phyloP scores from a whole-genome alignment of 164 flowering plant genomes.

The Aristolochia californica region DNA sequence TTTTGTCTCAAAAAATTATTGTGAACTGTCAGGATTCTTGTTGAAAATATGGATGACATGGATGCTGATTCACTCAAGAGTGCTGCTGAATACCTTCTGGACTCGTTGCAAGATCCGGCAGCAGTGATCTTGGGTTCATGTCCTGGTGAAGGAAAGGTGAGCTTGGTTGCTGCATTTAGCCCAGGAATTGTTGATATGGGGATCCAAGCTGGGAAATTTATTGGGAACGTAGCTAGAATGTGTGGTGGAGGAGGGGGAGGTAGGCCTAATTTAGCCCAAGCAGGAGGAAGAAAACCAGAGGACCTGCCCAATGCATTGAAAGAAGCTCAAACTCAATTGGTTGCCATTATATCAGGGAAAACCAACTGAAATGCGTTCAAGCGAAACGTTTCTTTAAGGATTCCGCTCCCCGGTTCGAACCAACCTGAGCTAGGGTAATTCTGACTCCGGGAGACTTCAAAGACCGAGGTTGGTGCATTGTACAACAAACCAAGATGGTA shows the following conservation, averaged over 20 bases:
- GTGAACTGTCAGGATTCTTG: slow-evolving; percentile 43
- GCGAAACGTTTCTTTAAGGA: no score
- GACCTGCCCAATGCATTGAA: slow-evolving; percentile 61
- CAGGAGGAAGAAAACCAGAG: slow-evolving; percentile 92
- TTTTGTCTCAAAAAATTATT: not conserved
- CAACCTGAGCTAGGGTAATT: no score
- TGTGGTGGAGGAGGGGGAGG: slow-evolving; percentile 99
- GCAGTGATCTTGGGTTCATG: slow-evolving; percentile 83
- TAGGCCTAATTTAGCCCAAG: slow-evolving; percentile 91
- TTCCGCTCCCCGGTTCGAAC: no score
- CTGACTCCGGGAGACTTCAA: no score
- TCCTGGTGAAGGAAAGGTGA: slow-evolving; percentile 81
- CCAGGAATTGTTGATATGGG: slow-evolving; percentile 68
- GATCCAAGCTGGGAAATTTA: slow-evolving; percentile 79
- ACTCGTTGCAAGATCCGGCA: slow-evolving; percentile 59
- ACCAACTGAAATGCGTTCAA: slow-evolving; percentile 22
- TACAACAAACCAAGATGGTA: no score
- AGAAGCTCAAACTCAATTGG: slow-evolving; percentile 58
- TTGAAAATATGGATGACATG: slow-evolving; percentile 74
- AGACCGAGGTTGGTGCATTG: no score
- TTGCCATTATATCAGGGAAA: slow-evolving; percentile 38
- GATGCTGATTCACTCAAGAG: slow-evolving; percentile 84
- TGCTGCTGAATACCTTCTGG: slow-evolving; percentile 71
- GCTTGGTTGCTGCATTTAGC: slow-evolving; percentile 78
- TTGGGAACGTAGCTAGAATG: slow-evolving; percentile 75